These are phyloP conservation scores for Lactifluus echinatus DNA, from an alignment of 768 basidiomycete genomes.

Conservation along the genomic window DNA sequence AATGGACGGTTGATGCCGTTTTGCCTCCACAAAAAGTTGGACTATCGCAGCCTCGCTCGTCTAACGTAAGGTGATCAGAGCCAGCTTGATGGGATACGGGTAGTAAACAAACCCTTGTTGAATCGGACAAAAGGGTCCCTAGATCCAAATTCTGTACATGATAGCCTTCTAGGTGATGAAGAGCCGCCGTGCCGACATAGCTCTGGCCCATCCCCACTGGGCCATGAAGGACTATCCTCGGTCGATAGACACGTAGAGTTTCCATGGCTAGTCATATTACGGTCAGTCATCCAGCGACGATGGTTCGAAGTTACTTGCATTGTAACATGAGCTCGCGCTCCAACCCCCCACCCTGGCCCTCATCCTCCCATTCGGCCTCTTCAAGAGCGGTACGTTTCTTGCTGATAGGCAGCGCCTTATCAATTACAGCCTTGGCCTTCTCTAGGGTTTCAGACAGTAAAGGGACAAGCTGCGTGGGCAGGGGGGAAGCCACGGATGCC, in stretches of 20 bases:
- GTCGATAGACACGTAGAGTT: slow-evolving; percentile 81
- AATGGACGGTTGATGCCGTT: slow-evolving; percentile 92
- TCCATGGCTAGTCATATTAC: slow-evolving; percentile 63
- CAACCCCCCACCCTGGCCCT: slow-evolving; percentile 70
- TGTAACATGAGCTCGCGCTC: slow-evolving; percentile 85
- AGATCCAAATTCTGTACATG: slow-evolving; percentile 92
- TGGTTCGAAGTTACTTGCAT: slow-evolving; percentile 39
- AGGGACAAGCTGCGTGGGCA: slow-evolving; percentile 79
- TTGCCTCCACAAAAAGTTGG: slow-evolving; percentile 93
- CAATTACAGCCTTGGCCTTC: slow-evolving; percentile 61
- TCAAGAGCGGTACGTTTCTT: slow-evolving; percentile 82
- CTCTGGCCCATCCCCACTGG: slow-evolving; percentile 80
- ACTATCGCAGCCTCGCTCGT: slow-evolving; percentile 88
- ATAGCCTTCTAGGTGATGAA: slow-evolving; percentile 94
- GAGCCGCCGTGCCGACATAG: slow-evolving; percentile 80
- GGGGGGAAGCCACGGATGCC: slow-evolving; percentile 72
- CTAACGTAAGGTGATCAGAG: slow-evolving; percentile 32
- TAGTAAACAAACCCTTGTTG: slow-evolving; percentile 59
- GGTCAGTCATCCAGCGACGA: not conserved
- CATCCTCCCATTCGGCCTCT: slow-evolving; percentile 91
- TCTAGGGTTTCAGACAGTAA: slow-evolving; percentile 63
- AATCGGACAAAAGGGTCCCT: slow-evolving; percentile 81
- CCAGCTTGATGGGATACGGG: not conserved
- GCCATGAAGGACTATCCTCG: slow-evolving; percentile 79
- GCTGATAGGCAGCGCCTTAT: slow-evolving; percentile 65